Percentiles rank a stretch among this genome's conserved stretches.
These are phyloP conservation scores for Boletus pseudopeckii DNA, from an alignment of 768 basidiomycete species.

Conservation along the genomic window DNA sequence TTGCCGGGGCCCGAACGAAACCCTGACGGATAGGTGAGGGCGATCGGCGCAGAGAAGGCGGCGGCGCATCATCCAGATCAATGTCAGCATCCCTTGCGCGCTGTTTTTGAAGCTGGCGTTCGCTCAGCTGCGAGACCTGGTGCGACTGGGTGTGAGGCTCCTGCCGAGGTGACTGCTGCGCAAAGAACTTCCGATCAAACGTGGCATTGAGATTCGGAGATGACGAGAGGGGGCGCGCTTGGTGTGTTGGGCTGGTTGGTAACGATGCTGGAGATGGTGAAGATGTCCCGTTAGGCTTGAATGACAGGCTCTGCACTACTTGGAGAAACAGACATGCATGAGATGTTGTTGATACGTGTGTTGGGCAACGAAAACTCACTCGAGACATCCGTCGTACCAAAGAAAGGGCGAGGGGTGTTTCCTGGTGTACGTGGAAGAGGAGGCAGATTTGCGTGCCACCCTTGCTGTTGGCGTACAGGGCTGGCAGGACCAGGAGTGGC, in stretches of 20 bases:
- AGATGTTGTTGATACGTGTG: neutral
- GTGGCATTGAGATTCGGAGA: slow-evolving; percentile 17
- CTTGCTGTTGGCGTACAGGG: slow-evolving; percentile 18
- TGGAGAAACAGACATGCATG: neutral
- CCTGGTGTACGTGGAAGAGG: slow-evolving; percentile 30
- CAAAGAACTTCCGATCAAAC: slow-evolving; percentile 21
- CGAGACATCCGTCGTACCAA: slow-evolving; percentile 8
- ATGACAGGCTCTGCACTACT: slow-evolving; percentile 1
- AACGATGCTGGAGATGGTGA: slow-evolving; percentile 13
- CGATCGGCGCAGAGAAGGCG: slow-evolving; percentile 39
- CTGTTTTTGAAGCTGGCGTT: slow-evolving; percentile 26
- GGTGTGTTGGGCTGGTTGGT: slow-evolving; percentile 23
- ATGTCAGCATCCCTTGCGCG: slow-evolving; percentile 23
- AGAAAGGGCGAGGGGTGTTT: slow-evolving; percentile 6
- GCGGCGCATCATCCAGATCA: slow-evolving; percentile 43
- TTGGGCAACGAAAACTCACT: slow-evolving; percentile 11
- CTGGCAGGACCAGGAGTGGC: slow-evolving; percentile 6
- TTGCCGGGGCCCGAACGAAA: slow-evolving; percentile 22
- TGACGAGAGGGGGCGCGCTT: slow-evolving; percentile 13
- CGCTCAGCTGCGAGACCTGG: slow-evolving; percentile 19
- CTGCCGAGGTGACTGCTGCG: slow-evolving; percentile 14
- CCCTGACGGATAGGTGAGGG: slow-evolving; percentile 27
- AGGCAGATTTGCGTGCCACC: slow-evolving; percentile 23
- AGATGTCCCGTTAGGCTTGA: slow-evolving; percentile 12
- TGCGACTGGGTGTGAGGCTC: slow-evolving; percentile 11